Evolutionary conservation across 768 basidiomycete species (phyloP).

Genomic region (Lactarius psammicola): DNA sequence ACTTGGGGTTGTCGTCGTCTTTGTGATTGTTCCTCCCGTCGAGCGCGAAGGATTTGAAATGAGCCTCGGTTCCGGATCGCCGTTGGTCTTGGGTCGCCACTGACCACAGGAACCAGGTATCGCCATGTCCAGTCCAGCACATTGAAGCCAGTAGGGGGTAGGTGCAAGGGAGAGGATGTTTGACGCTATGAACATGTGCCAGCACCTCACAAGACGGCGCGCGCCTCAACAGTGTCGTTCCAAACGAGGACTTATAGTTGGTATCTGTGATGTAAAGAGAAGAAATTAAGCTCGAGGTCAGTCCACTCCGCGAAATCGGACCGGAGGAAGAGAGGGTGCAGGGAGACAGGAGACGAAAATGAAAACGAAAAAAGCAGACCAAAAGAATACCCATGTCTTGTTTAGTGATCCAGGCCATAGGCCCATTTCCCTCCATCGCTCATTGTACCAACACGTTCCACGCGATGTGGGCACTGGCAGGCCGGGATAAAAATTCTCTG

Average conservation of each 20-base stretch:
- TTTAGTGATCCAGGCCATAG: constrained; percentile 47
- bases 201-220: constrained; percentile 27
- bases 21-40: constrained; percentile 45
- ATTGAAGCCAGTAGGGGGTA: too few species aligned
- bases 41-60: constrained; percentile 43
- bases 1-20: constrained; percentile 45
- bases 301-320: not conserved
- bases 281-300: not conserved
- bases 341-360: too few species aligned
- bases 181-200: too few species aligned
- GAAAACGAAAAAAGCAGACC: constrained; percentile 33
- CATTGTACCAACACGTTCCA: constrained; percentile 39
- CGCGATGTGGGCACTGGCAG: constrained; percentile 49
- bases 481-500: constrained; percentile 54
- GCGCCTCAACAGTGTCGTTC: constrained; percentile 46
- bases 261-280: constrained; percentile 35
- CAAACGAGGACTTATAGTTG: constrained; percentile 50
- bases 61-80: constrained; percentile 37
- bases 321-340: too few species aligned
- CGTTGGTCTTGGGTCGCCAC: constrained; percentile 46
- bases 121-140: too few species aligned
- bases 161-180: too few species aligned
- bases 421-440: constrained; percentile 57
- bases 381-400: constrained; percentile 51
- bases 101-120: constrained; percentile 4